These are phyloP conservation scores for Withania somnifera DNA, from an alignment of 305 asterid species.

Conservation along the genomic window DNA sequence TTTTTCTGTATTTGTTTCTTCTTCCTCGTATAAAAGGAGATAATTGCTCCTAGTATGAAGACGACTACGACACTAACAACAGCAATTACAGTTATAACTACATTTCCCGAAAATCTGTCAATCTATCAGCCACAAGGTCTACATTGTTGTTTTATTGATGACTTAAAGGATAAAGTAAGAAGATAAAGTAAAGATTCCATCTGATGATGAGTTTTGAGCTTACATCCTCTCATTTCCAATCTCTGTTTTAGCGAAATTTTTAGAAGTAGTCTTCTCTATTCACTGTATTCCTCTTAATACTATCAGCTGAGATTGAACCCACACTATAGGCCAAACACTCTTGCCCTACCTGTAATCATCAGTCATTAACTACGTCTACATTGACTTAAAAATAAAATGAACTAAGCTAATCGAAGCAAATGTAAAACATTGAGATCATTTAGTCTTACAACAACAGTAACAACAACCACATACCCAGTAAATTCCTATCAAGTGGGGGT, in stretches of 20 bases:
- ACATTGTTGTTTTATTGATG: not conserved
- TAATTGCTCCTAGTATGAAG: constrained; percentile 4
- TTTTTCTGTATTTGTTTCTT: constrained; percentile 15
- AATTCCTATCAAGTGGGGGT: too few relatives aligned
- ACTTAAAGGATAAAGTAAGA: not conserved
- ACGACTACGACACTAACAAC: constrained; percentile 13
- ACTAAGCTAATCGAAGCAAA: not conserved
- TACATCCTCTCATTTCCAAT: too few relatives aligned
- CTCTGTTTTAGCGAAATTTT: too few relatives aligned
- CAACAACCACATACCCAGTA: too few relatives aligned
- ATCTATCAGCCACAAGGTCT: not conserved
- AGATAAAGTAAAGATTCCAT: not conserved
- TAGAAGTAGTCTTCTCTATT: too few relatives aligned
- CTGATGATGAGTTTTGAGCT: constrained; percentile 20
- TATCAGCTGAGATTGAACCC: too few relatives aligned
- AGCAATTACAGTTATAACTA: constrained; percentile 6
- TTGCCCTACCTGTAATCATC: too few relatives aligned
- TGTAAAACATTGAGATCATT: too few relatives aligned
- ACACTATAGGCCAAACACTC: too few relatives aligned
- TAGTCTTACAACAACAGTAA: too few relatives aligned
- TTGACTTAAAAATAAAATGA: not conserved
- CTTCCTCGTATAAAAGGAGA: constrained; percentile 15
- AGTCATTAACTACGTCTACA: too few relatives aligned
- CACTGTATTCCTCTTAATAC: too few relatives aligned
- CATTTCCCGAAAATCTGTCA: not conserved